phyloP scores from a whole-genome alignment of 768 basidiomycete genomes.

The Clavulina sp. region DNA sequence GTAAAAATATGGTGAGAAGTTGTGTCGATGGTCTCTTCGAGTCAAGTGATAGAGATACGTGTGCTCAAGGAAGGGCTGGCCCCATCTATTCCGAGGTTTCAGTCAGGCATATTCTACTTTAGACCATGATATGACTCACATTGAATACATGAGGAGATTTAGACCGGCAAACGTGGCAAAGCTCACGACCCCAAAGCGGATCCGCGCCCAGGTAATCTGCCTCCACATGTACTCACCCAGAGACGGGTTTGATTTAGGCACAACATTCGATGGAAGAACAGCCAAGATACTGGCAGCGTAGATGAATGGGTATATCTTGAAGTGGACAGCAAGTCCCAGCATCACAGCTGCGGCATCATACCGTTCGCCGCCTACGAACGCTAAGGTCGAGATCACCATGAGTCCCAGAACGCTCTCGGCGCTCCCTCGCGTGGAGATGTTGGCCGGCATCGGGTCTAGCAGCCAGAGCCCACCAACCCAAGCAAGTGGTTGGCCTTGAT shows the following conservation, averaged over 20 bases:
- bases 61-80: conserved; percentile 76
- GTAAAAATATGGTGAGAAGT: conserved; percentile 97
- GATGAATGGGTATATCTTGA: conserved; percentile 94
- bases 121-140: conserved; percentile 35
- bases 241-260: neutral
- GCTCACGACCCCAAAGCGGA: conserved; percentile 54
- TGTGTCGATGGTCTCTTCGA: conserved; percentile 90
- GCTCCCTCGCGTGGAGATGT: conserved; percentile 92
- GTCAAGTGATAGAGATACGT: conserved; percentile 86
- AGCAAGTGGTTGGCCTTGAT: conserved; percentile 21
- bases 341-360: conserved; percentile 54
- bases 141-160: conserved; percentile 45
- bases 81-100: conserved; percentile 49
- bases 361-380: conserved; percentile 34
- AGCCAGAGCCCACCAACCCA: conserved; percentile 52
- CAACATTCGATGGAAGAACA: conserved; percentile 25
- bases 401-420: conserved; percentile 78
- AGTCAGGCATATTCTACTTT: neutral
- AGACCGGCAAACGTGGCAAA: conserved; percentile 48
- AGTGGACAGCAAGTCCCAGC: conserved; percentile 74
- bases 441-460: conserved; percentile 84
- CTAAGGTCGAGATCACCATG: conserved; percentile 56
- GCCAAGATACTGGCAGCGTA: conserved; percentile 69
- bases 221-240: neutral
- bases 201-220: conserved; percentile 3